Evolutionary conservation across 805 yeast species (phyloP), one percentile per base, ranked within the genome.

Genomic region (Myxozyma nipponensis): DNA sequence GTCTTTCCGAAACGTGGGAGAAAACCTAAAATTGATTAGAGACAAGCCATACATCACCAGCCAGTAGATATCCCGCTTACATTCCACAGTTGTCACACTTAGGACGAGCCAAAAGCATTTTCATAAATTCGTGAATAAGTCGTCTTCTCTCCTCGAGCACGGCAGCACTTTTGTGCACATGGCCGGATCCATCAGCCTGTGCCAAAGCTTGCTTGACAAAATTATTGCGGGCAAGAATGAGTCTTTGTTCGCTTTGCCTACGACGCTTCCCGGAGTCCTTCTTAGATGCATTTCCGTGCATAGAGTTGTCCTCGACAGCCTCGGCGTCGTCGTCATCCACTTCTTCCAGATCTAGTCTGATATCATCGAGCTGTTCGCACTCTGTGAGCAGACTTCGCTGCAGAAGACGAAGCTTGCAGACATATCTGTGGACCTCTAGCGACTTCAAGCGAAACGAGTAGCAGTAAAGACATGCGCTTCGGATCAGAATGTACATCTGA

Each of bases 41-140:
- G n/a, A 9, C 18, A 18, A 3, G 25, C 24, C 30, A 7, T 13
- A 21, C 32, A 10, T 9, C 3, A 5, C 10, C 15, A 4, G 19
- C 19, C n/a, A 4, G 21, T 3, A 18, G 34, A n/a, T 15, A 7
- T 24, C 2, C 23, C 3, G 30, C 56, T n/a, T 44, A 47, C 95
- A 90, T 86, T 39, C 89, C 87, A 77, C 99, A 93, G 70, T 90
- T 89, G 63, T 87, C 95, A 78, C 99, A 93, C 69, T 83, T 86
- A 49, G 89, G 83, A 69, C 96, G 81, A 42, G 84, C 69, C 56
- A 86, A 71, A 44, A 90, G 69, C 61, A 78, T 78, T 62, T 78
- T 79, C 73, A 89, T 86, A 62, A 90, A 84, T 32, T 83, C 88
- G 50, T 81, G 83, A 49, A 81, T 69, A 41, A 75, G 61, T 9